Percentiles rank a stretch among this genome's conserved stretches.
These are phyloP conservation scores for Penicillium vulpinum DNA, from an alignment of 2,329 filamentous ascomycete species.

Conservation along the genomic window DNA sequence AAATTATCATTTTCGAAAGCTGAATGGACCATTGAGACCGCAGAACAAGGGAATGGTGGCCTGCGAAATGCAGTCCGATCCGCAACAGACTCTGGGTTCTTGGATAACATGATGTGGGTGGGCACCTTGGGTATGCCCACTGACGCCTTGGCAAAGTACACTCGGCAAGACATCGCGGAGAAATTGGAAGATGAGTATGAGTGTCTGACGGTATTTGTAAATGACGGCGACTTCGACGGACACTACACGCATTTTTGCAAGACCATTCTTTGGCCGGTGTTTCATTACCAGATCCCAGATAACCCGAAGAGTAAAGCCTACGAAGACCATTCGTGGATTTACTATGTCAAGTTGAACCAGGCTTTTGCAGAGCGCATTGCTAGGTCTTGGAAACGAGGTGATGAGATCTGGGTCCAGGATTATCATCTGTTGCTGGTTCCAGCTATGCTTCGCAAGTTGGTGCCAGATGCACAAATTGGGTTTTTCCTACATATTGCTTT, in stretches of 20 bases:
- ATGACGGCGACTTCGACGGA: slow-evolving; percentile 88
- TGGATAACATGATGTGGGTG: slow-evolving; percentile 81
- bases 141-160: slow-evolving; percentile 72
- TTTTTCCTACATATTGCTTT: slow-evolving; percentile 96
- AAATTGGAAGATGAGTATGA: slow-evolving; percentile 77
- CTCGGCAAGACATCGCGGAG: slow-evolving; percentile 81
- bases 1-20: slow-evolving; percentile 70
- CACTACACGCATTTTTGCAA: slow-evolving; percentile 98
- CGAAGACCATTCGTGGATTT: slow-evolving; percentile 94
- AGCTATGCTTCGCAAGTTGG: slow-evolving; percentile 80
- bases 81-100: slow-evolving; percentile 66
- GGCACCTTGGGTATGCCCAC: slow-evolving; percentile 93
- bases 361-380: slow-evolving; percentile 89
- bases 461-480: slow-evolving; percentile 87
- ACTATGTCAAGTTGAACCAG: slow-evolving; percentile 89
- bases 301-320: slow-evolving; percentile 98
- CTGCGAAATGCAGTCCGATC: slow-evolving; percentile 85
- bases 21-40: slow-evolving; percentile 78
- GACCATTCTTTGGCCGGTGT: slow-evolving; percentile 94
- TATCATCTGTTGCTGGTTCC: slow-evolving; percentile 91
- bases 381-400: slow-evolving; percentile 88
- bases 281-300: slow-evolving; percentile 97
- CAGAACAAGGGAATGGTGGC: slow-evolving; percentile 89
- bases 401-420: slow-evolving; percentile 93
- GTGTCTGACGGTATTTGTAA: slow-evolving; percentile 79